Evolutionary conservation across 2,329 filamentous ascomycete genomes (phyloP).

Genomic region (Beauveria scarabaeidicola): DNA sequence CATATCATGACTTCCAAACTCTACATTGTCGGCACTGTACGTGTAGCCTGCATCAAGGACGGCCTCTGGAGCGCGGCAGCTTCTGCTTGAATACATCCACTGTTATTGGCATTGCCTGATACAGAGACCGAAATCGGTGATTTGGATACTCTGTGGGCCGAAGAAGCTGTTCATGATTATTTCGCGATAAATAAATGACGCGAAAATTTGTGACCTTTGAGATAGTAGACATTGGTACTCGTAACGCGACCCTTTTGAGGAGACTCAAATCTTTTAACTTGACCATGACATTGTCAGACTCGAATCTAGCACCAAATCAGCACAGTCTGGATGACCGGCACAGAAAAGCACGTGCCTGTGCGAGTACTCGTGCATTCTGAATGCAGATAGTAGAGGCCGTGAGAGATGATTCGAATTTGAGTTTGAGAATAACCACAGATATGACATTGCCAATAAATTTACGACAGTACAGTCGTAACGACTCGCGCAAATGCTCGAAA

Average conservation of each 20-base stretch:
- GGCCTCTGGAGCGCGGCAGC: not conserved
- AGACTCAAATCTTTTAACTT: too few relatives aligned
- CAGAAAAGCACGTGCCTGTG: not conserved
- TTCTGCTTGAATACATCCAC: not conserved
- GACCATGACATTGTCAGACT: too few relatives aligned
- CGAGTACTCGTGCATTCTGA: not conserved
- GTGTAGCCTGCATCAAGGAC: not conserved
- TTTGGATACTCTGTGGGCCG: not conserved
- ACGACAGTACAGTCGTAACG: not conserved
- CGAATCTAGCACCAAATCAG: too few relatives aligned
- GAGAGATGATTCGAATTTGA: not conserved
- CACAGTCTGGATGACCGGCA: too few relatives aligned
- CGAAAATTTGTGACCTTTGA: too few relatives aligned
- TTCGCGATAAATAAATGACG: not conserved
- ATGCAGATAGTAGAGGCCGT: not conserved
- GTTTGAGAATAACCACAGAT: not conserved
- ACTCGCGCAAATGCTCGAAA: not conserved
- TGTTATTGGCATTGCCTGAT: not conserved
- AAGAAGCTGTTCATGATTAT: not conserved
- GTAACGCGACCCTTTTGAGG: too few relatives aligned
- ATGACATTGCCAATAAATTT: not conserved
- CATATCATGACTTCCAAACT: not conserved
- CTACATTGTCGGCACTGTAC: not conserved
- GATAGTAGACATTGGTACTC: too few relatives aligned
- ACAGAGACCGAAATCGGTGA: not conserved